phyloP scores from a whole-genome alignment of 805 yeast species.

The Ogataea dorogensis region DNA sequence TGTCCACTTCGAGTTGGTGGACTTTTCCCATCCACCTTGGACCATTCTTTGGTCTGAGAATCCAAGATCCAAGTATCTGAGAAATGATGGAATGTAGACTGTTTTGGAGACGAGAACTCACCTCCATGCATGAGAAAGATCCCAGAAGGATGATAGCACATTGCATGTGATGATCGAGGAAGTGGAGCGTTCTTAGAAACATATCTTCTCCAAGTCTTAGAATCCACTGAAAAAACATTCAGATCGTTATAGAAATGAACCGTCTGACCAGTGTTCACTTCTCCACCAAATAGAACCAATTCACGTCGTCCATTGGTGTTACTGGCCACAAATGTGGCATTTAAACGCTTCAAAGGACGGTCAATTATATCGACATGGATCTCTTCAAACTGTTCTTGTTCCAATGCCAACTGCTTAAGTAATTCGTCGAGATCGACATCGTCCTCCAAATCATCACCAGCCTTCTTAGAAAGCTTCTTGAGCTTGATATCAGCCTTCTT shows the following conservation, averaged over 20 bases:
- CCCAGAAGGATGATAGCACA: conserved; percentile 92
- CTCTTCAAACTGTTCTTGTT: conserved; percentile 77
- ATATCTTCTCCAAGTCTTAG: conserved; percentile 76
- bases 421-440: conserved; percentile 85
- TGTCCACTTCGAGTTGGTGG: conserved; percentile 93
- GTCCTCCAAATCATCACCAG: conserved; percentile 77
- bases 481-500: conserved; percentile 71
- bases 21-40: conserved; percentile 73
- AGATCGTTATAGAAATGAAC: conserved; percentile 79
- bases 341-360: conserved; percentile 68
- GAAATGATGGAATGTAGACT: conserved; percentile 91
- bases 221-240: conserved; percentile 67
- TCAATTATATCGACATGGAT: conserved; percentile 56
- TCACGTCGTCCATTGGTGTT: conserved; percentile 78
- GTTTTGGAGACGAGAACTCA: conserved; percentile 95
- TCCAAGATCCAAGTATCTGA: conserved; percentile 96
- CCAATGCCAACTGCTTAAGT: conserved; percentile 69
- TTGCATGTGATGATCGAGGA: conserved; percentile 90
- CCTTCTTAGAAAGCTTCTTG: conserved; percentile 69
- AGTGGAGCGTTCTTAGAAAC: conserved; percentile 85
- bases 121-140: conserved; percentile 88
- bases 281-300: conserved; percentile 88
- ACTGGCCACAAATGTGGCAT: conserved; percentile 70
- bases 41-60: conserved; percentile 82
- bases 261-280: conserved; percentile 52